These are phyloP conservation scores for Pulveroboletus sp. DNA, from an alignment of 768 basidiomycete species.

Conservation along the genomic window DNA sequence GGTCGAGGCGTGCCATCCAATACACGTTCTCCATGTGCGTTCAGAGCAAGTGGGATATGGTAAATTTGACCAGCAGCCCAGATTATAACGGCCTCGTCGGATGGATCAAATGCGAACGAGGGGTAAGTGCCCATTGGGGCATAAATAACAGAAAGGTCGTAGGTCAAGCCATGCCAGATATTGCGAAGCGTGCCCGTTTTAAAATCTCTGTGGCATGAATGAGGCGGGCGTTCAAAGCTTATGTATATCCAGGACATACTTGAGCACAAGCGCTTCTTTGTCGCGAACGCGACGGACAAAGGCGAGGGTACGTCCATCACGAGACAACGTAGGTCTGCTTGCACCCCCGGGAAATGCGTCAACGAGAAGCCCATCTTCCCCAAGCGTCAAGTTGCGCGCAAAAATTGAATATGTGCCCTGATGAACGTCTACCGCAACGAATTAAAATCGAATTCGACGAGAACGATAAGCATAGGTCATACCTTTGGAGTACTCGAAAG, in stretches of 20 bases:
- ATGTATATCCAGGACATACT: slow-evolving; percentile 38
- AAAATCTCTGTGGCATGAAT: slow-evolving; percentile 47
- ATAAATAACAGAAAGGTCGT: slow-evolving; percentile 58
- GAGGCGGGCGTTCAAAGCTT: background rate
- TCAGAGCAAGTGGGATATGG: slow-evolving; percentile 45
- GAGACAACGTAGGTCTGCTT: slow-evolving; percentile 64
- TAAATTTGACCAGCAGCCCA: slow-evolving; percentile 74
- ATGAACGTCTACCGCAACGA: slow-evolving; percentile 50
- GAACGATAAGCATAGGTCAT: background rate
- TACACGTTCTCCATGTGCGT: slow-evolving; percentile 45
- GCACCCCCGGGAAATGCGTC: slow-evolving; percentile 64
- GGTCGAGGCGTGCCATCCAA: slow-evolving; percentile 36
- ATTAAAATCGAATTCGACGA: background rate
- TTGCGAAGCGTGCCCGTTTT: slow-evolving; percentile 59
- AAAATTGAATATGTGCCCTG: slow-evolving; percentile 69
- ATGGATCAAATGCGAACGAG: slow-evolving; percentile 54
- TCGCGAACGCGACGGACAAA: slow-evolving; percentile 72
- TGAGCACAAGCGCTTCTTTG: slow-evolving; percentile 67
- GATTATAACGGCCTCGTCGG: slow-evolving; percentile 44
- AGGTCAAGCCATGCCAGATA: slow-evolving; percentile 64
- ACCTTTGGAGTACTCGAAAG: slow-evolving; percentile 67
- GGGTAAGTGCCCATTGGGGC: slow-evolving; percentile 82
- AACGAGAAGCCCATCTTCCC: slow-evolving; percentile 48
- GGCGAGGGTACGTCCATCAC: slow-evolving; percentile 63
- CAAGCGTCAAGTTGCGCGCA: slow-evolving; percentile 56